Base-by-base conservation (phyloP, 2,329 filamentous ascomycete species). In the Fusarium compactum region DNA sequence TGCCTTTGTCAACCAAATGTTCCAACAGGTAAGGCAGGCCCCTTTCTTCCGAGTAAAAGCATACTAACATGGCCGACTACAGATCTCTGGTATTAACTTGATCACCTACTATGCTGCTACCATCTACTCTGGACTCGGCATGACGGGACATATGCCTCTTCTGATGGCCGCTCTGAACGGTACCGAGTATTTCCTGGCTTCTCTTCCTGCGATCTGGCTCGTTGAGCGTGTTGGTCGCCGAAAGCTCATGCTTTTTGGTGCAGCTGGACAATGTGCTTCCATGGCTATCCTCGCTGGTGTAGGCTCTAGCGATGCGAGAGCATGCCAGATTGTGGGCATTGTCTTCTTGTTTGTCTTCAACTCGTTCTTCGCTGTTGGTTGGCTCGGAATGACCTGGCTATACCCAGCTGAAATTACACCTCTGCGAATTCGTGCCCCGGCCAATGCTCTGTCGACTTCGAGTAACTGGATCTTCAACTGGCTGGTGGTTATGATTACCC, bases 161-260 rank as follows among this genome's bases (percentile, higher is more conserved):
- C 87, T 92, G 16, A 84, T 84, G 2, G 89, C 77, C 80, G 77
- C 78, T 14, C 71, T 81, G 51, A 80, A 81, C 60, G 78, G 77
- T 3, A 81, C 78, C 64, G 84, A 90, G 71, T 82, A 88, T 56
- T 82, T 90, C 77, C 88, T 91, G 77, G 90, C 86, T 2, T 90
- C 90, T 5, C 87, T 90, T 87, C 84, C 84, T 1, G 82, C 85
- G 2, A 83, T 86, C 22, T 89, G 89, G 77, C 83, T 91, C 27
- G 88, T 91, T 40, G 90, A 92, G 78, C 85, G 87, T 3, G 87
- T 90, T 6, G 90, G 90, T 14, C 89, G 92, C 29, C 86, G 91
- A 20, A 87, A 87, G 74, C 85, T 94, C 65, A 93, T 94, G 90
- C 80, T 94, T 20, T 87, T 92, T 67, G 91, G 91, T 56, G 88